Conservation (phyloP, 192 early-diverging fungal species). For the Gamsiella multidivaricata region DNA sequence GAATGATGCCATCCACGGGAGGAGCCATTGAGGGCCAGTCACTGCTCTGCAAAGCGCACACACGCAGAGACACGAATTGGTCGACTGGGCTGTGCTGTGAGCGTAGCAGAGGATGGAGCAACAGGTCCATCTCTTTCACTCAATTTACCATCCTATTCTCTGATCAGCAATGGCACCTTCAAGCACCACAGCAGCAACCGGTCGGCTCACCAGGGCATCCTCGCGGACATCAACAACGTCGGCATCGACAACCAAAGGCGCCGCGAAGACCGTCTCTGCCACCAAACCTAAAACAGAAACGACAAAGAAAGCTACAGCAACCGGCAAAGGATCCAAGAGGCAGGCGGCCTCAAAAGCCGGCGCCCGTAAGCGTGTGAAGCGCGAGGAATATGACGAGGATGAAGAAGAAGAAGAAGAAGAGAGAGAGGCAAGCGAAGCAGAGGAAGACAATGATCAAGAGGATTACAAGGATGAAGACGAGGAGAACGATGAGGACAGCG, state of each 20-base stretch:
- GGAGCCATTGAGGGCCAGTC: too few species aligned
- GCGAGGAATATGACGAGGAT: not conserved
- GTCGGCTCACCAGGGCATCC: constrained; percentile 3
- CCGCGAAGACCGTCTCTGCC: not conserved
- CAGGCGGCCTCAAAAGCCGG: not conserved
- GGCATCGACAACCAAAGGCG: not conserved
- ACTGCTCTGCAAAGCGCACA: too few species aligned
- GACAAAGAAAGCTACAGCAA: constrained; percentile 2
- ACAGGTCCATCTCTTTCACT: not conserved
- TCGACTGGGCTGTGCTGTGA: too few species aligned
- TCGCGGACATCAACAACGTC: not conserved
- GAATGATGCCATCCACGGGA: too few species aligned
- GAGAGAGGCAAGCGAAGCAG: too few species aligned
- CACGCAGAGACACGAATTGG: too few species aligned
- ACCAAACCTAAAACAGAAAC: constrained; percentile 1
- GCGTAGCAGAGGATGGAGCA: too few species aligned
- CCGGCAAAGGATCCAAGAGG: not conserved
- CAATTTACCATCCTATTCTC: not conserved
- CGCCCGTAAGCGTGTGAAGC: constrained; percentile 10
- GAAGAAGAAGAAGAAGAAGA: not conserved
- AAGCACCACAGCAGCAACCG: not conserved
- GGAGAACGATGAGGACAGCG: constrained; percentile 3
- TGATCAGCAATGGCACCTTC: constrained; percentile 10
- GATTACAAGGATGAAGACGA: constrained; percentile 13
- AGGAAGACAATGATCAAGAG: not conserved